Base-by-base conservation (phyloP, 331 rosid species). In the Acacia pycnantha region DNA sequence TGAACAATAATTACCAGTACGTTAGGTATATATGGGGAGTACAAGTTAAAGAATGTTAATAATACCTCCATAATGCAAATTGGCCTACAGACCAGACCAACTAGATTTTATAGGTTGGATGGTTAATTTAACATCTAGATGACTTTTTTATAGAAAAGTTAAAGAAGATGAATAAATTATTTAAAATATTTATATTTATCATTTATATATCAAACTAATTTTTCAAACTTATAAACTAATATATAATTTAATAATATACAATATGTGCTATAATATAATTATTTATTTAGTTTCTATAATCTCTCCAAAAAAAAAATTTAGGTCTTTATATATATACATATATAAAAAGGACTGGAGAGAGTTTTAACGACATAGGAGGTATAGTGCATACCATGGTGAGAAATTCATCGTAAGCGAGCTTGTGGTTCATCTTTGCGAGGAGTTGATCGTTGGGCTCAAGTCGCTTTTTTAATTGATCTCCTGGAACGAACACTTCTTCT, bases 331-430 rank as follows among this genome's bases (percentile, higher is more conserved):
- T 29, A 29, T 2, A 29, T 29, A 2, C 0, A 29, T 29, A 29
- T 29, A 29, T 29, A 29, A 1, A 29, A 29, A 29, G 37, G 2
- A 1, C 8, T 1, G 9, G 9, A 37, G 1, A 0, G 9, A 37
- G 8, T 37, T 0, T 37, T 37, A 37, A 37, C 0, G 41, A 37
- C 8, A 37, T 5, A 37, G 41, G 41, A 37, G 58, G 5, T 7
- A 31, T 31, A 53, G 4, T 24, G 5, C 18, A 16, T 26, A 92
- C 97, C 97, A 90, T 90, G 77, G 88, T 90, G 82, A 94, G 91
- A 74, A 94, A 77, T 1, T 92, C 97, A 86, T 92, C 95, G 62
- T 72, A 79, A 77, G 97, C 97, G 83, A 91, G 97, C 80, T 90
- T 94, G 82, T 91, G 93, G 83, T 92, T 92, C 82, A 97, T 94